These are phyloP conservation scores for Terana coerulea DNA, from an alignment of 768 basidiomycete genomes.

Conservation along the genomic window DNA sequence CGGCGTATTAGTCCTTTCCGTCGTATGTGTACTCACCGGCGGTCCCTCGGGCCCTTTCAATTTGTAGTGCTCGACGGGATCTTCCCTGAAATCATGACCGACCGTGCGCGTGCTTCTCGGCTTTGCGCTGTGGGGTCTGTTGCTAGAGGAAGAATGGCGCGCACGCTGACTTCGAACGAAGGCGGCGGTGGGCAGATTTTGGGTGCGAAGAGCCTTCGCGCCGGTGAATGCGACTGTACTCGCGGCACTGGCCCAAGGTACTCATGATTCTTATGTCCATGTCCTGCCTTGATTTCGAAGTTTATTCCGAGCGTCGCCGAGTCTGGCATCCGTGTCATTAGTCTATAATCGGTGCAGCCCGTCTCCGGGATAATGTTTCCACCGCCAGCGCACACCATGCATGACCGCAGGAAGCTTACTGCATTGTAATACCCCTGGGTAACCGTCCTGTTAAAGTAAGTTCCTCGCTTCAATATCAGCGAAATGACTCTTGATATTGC, in stretches of 20 bases:
- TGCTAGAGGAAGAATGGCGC: no score
- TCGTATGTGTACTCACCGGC: not conserved
- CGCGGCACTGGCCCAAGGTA: conserved; percentile 42
- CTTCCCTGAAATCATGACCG: no score
- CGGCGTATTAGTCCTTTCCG: not conserved
- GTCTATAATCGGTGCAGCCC: conserved; percentile 20
- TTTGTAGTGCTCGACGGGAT: no score
- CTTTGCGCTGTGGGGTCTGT: no score
- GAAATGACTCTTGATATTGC: not conserved
- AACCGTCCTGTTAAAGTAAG: not conserved
- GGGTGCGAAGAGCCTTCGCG: conserved; percentile 39
- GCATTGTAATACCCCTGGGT: not conserved
- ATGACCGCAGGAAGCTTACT: not conserved
- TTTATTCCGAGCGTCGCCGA: conserved; percentile 42
- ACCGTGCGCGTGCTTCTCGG: no score
- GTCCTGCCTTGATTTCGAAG: conserved; percentile 48
- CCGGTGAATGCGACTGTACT: conserved; percentile 46
- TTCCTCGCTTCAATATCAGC: not conserved
- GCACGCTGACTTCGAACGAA: no score
- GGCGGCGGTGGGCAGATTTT: conserved; percentile 36
- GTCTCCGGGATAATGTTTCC: not conserved
- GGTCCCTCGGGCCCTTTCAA: no score
- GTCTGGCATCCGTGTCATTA: conserved; percentile 49
- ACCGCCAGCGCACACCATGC: not conserved
- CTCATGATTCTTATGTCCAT: conserved; percentile 59